Evolutionary conservation across 305 asterid species (phyloP).

Genomic region (Fraxinus paxiana): DNA sequence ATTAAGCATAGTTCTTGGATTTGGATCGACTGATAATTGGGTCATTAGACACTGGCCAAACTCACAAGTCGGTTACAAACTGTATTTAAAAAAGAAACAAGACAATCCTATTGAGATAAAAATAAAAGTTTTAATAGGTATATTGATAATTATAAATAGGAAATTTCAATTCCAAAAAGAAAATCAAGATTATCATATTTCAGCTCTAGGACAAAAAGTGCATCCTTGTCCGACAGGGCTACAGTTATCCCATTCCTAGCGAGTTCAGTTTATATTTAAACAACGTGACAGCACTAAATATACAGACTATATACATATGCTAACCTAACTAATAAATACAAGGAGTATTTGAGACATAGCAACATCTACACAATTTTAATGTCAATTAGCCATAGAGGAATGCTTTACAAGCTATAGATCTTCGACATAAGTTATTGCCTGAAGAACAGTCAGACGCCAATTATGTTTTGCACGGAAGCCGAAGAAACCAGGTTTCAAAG

Average conservation of each 20-base stretch:
- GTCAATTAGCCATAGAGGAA: slow-evolving; percentile 20
- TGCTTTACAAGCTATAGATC: slow-evolving; percentile 21
- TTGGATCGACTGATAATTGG: background rate
- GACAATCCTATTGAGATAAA: background rate
- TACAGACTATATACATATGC: slow-evolving; percentile 5
- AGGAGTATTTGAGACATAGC: background rate
- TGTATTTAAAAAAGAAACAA: background rate
- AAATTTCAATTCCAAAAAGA: background rate
- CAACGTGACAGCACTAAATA: background rate
- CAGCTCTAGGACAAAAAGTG: background rate
- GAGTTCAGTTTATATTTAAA: background rate
- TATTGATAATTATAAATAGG: background rate
- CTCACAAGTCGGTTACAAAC: background rate
- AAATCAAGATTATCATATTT: background rate
- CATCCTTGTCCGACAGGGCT: background rate
- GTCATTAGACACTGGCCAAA: background rate
- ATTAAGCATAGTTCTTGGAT: background rate
- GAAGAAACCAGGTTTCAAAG: background rate
- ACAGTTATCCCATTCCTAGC: background rate
- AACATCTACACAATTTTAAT: slow-evolving; percentile 27
- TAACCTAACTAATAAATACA: slow-evolving; percentile 22
- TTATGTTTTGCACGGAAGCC: background rate
- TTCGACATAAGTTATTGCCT: slow-evolving; percentile 24
- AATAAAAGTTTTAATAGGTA: background rate
- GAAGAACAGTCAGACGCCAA: slow-evolving; percentile 10